Percentiles rank a stretch among this genome's conserved stretches.
Conservation (phyloP, 495 filamentous ascomycete genomes). For the Thozetella sp. region DNA sequence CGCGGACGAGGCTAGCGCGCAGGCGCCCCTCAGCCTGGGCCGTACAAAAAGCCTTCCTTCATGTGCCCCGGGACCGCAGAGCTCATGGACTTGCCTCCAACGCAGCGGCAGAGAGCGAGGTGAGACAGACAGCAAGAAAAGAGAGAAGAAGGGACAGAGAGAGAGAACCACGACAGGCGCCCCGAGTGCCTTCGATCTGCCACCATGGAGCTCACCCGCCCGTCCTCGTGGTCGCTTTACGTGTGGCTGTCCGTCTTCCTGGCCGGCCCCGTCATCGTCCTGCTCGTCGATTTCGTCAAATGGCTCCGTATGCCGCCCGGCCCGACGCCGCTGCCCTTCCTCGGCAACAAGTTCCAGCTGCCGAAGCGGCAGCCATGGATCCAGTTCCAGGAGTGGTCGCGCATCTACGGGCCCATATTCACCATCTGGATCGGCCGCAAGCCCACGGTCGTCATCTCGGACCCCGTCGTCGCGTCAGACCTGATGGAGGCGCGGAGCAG, state of each 20-base stretch:
- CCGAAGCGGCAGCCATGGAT: conserved; percentile 52
- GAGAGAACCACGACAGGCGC: no score
- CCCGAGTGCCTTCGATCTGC: no score
- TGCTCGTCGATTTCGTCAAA: conserved; percentile 2
- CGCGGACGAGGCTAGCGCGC: no score
- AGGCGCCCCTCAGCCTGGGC: no score
- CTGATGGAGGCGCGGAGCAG: conserved; percentile 43
- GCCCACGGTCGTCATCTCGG: conserved; percentile 39
- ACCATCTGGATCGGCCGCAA: conserved; percentile 38
- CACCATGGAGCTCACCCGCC: neutral
- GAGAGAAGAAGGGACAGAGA: no score
- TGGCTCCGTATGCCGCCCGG: conserved; percentile 50
- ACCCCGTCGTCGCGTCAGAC: conserved; percentile 35
- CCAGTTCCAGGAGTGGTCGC: conserved; percentile 48
- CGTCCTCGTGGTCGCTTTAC: conserved; percentile 4
- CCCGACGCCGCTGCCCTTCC: conserved; percentile 52
- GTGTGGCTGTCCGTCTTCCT: conserved; percentile 5
- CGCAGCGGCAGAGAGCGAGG: no score
- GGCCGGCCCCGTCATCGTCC: neutral
- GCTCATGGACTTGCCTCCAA: no score
- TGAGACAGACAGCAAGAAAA: no score
- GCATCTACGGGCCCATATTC: conserved; percentile 44
- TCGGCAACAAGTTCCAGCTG: conserved; percentile 59
- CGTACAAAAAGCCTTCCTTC: no score
- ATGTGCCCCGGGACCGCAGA: no score